These are phyloP conservation scores for Aspergillus sp. DNA, from an alignment of 2,329 filamentous ascomycete species.

Conservation along the genomic window DNA sequence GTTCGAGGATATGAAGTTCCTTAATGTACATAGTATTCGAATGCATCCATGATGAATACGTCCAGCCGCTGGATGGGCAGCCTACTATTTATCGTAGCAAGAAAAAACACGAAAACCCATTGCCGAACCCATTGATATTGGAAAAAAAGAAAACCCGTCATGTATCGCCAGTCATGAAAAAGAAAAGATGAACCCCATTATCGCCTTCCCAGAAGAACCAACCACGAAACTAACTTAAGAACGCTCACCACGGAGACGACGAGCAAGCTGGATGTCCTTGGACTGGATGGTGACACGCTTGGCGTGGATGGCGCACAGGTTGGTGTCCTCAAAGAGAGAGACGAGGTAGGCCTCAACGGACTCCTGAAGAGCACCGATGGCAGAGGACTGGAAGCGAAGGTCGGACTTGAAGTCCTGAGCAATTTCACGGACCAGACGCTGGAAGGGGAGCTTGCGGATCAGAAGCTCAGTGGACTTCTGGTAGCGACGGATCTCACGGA, in stretches of 20 bases:
- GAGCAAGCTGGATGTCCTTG: conserved; percentile 96
- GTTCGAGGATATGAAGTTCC: conserved; percentile 21
- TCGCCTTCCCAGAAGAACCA: conserved; percentile 41
- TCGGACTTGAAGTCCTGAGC: conserved; percentile 94
- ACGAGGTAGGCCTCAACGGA: conserved; percentile 98
- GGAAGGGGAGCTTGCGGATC: conserved; percentile 96
- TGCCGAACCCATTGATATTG: conserved; percentile 37
- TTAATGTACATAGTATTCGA: conserved; percentile 37
- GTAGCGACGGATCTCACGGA: conserved; percentile 97
- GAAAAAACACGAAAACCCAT: conserved; percentile 33
- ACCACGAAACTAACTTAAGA: conserved; percentile 58
- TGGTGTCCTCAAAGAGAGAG: conserved; percentile 97
- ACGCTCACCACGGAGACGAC: conserved; percentile 90
- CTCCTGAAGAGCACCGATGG: conserved; percentile 96
- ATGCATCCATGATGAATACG: conserved; percentile 32
- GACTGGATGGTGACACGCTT: conserved; percentile 95
- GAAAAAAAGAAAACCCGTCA: conserved; percentile 41
- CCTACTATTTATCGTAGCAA: conserved; percentile 31
- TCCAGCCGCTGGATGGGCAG: conserved; percentile 27
- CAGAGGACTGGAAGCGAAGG: conserved; percentile 96
- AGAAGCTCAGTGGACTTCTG: conserved; percentile 96
- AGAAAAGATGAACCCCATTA: conserved; percentile 39
- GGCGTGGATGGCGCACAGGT: conserved; percentile 97
- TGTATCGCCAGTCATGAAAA: conserved; percentile 45
- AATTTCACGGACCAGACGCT: conserved; percentile 95